A percentile compares a stretch with the other conserved stretches of the same genome.
Evolutionary conservation across 2,329 filamentous ascomycete genomes (phyloP).

Genomic region (Rachicladosporium sp.): DNA sequence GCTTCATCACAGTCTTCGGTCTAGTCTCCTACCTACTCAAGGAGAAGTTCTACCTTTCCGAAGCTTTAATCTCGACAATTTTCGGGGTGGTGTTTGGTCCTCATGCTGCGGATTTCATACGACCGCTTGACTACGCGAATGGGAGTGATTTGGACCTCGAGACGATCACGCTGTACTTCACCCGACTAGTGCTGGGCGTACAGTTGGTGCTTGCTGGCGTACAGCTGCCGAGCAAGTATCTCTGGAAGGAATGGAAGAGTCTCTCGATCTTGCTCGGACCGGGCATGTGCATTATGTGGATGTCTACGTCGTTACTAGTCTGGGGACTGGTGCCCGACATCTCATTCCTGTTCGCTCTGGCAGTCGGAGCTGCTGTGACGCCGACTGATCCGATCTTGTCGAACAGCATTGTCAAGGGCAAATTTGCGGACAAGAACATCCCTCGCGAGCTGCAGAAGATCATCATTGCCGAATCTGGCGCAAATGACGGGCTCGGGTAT

Average conservation of each 20-base stretch:
- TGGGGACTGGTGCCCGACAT: slow-evolving; percentile 64
- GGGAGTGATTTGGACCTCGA: slow-evolving; percentile 48
- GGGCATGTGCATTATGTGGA: slow-evolving; percentile 79
- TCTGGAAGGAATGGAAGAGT: slow-evolving; percentile 66
- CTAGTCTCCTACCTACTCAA: slow-evolving; percentile 82
- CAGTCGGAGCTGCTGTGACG: slow-evolving; percentile 75
- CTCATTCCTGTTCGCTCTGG: slow-evolving; percentile 64
- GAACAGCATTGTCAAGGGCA: slow-evolving; percentile 84
- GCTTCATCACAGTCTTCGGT: slow-evolving; percentile 82
- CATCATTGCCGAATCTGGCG: slow-evolving; percentile 58
- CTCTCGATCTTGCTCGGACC: slow-evolving; percentile 66
- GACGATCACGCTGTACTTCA: slow-evolving; percentile 69
- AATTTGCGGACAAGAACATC: slow-evolving; percentile 83
- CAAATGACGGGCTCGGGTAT: slow-evolving; percentile 81
- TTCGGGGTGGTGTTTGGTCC: slow-evolving; percentile 71
- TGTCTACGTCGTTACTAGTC: slow-evolving; percentile 62
- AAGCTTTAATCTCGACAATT: slow-evolving; percentile 81
- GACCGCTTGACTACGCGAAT: slow-evolving; percentile 59
- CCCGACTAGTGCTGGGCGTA: slow-evolving; percentile 74
- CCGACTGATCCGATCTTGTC: slow-evolving; percentile 82
- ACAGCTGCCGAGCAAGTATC: slow-evolving; percentile 72
- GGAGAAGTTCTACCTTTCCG: slow-evolving; percentile 80
- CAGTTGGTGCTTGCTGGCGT: slow-evolving; percentile 83
- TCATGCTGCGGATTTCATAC: slow-evolving; percentile 61
- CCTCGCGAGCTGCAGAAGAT: slow-evolving; percentile 67